Percentiles rank a stretch among this genome's conserved stretches.
phyloP scores from a whole-genome alignment of 371 early-diverging fungal species.

The Lichtheimia ornata region DNA sequence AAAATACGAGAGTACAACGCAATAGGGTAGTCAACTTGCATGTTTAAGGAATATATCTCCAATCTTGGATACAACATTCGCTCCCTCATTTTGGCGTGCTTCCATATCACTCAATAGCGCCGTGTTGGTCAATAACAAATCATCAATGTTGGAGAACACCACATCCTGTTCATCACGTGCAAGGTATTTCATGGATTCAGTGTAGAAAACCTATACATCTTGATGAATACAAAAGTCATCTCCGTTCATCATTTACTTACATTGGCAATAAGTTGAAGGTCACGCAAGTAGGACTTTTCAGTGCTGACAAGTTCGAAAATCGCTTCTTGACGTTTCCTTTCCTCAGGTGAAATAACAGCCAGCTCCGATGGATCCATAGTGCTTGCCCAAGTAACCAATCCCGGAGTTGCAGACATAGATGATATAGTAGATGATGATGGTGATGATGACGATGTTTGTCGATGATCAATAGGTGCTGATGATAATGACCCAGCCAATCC shows the following conservation, averaged over 20 bases:
- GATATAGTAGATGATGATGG: constrained; percentile 6
- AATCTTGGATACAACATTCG: constrained; percentile 50
- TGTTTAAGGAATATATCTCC: constrained; percentile 69
- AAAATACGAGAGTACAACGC: neutral
- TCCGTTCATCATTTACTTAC: constrained; percentile 32
- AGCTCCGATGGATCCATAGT: constrained; percentile 46
- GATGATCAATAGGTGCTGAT: constrained; percentile 10
- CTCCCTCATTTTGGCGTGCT: constrained; percentile 55
- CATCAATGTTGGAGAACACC: constrained; percentile 71
- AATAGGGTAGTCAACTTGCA: constrained; percentile 20
- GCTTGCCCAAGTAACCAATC: constrained; percentile 41
- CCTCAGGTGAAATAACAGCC: constrained; percentile 48
- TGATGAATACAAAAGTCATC: neutral
- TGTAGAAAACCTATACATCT: constrained; percentile 47
- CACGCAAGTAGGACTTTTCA: constrained; percentile 80
- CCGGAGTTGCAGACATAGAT: constrained; percentile 25
- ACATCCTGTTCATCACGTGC: constrained; percentile 43
- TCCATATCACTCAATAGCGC: constrained; percentile 73
- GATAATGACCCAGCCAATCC: constrained; percentile 18
- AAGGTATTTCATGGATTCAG: constrained; percentile 43
- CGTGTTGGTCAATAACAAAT: constrained; percentile 69
- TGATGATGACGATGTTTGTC: constrained; percentile 6
- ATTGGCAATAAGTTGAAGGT: constrained; percentile 81
- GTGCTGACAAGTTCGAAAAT: constrained; percentile 87
- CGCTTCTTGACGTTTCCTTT: constrained; percentile 84